These are phyloP conservation scores for Begonia loranthoides DNA, from an alignment of 306 rosid genomes.

Conservation along the genomic window DNA sequence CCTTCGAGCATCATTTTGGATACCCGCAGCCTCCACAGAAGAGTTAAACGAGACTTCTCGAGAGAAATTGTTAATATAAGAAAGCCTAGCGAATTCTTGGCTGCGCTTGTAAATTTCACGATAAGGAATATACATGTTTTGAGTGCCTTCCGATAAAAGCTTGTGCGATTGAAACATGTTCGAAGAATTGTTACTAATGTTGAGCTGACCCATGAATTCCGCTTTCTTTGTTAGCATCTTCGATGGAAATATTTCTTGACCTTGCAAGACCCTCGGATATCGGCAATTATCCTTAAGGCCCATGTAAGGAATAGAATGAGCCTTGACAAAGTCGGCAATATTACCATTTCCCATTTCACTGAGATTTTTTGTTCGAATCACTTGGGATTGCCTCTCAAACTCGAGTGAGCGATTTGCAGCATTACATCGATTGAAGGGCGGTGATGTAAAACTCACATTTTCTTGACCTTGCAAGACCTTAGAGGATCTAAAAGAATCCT, in stretches of 20 bases:
- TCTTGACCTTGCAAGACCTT: slow-evolving; percentile 99
- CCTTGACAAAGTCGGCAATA: slow-evolving; percentile 52
- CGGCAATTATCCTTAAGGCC: slow-evolving; percentile 60
- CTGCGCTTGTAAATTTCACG: slow-evolving; percentile 40
- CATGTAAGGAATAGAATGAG: slow-evolving; percentile 39
- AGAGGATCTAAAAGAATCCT: slow-evolving; percentile 81
- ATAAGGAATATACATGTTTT: slow-evolving; percentile 42
- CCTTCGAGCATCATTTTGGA: slow-evolving; percentile 25
- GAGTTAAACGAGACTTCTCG: slow-evolving; percentile 29
- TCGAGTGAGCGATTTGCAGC: slow-evolving; percentile 47
- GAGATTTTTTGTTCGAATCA: slow-evolving; percentile 37
- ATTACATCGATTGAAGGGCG: slow-evolving; percentile 67
- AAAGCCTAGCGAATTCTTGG: slow-evolving; percentile 7
- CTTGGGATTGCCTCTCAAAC: slow-evolving; percentile 49
- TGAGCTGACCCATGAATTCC: slow-evolving; percentile 8
- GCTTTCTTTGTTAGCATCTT: slow-evolving; percentile 54
- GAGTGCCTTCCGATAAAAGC: slow-evolving; percentile 38
- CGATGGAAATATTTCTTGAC: slow-evolving; percentile 91
- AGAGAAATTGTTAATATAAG: slow-evolving; percentile 15
- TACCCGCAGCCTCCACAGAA: slow-evolving; percentile 28
- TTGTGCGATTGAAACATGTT: slow-evolving; percentile 44
- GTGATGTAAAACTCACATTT: slow-evolving; percentile 59
- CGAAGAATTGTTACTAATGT: slow-evolving; percentile 10
- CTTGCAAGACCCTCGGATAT: slow-evolving; percentile 95
- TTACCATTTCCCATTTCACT: slow-evolving; percentile 29